Evolutionary conservation across 2,329 filamentous ascomycete species (phyloP), one percentile per base, ranked within the genome.

Genomic region (Chrysosporium queenslandicum): DNA sequence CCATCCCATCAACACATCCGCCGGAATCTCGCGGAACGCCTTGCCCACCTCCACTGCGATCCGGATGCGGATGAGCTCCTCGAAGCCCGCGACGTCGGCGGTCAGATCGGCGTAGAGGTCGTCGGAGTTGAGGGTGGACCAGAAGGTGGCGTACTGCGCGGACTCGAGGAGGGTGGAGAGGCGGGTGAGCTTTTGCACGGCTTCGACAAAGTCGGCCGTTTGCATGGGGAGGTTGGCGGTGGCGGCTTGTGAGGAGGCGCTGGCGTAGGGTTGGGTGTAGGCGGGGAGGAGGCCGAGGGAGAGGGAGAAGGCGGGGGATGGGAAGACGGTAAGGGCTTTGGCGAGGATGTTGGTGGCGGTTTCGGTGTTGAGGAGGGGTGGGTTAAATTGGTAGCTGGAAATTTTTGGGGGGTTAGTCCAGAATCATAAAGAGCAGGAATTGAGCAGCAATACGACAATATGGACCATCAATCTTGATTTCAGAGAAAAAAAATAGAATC

Each of bases 331-430:
- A 68, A 98, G 83, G 61, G 90, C 81, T 79, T 97, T 98, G 77
- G 94, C 90, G 70, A 98, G 88, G 75, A 97, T 86, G 80, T 97
- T 97, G 78, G 92, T 97, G 72, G 92, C 89, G 66, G 91, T 88
- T 73, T 98, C 92, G 67, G 95, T 87, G 77, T 92, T 91, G 68
- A 90, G 83, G 63, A 95, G 87, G 77, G 97, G 90, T 49, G 92
- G 92, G 81, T 98, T 98, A 76, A 98, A 95, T 77, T 98, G 94
- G 80, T 98, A 98, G 60, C 92, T 98, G 54, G 57, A 8, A 29
- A 30, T 30, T 16, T 14, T 27, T 16, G 21, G 23, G 32, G 23
- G 59, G 34, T 29, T 42, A 18, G 48, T 41, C 30, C 3, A 46
- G 37, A 27, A 25, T 36, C 53, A n/a, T n/a, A 32, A 50, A 14